Evolutionary conservation across 2,329 filamentous ascomycete genomes (phyloP).

Genomic region (Aspergillus caelatus): DNA sequence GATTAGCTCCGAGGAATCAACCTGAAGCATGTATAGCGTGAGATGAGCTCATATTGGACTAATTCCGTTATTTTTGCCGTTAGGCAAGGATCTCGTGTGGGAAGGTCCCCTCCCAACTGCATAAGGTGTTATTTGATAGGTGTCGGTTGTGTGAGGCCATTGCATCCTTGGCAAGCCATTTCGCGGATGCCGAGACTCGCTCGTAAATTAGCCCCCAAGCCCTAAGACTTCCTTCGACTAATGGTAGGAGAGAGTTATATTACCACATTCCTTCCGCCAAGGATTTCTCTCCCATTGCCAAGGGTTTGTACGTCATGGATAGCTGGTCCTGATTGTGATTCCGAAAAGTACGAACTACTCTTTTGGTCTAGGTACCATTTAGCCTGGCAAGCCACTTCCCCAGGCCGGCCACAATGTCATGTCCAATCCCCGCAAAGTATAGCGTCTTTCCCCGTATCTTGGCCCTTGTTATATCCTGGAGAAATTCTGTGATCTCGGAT

Average conservation of each 20-base stretch:
- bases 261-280: slow-evolving; percentile 10
- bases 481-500: slow-evolving; percentile 22
- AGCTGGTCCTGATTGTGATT: slow-evolving; percentile 3
- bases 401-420: slow-evolving; percentile 12
- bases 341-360: not conserved
- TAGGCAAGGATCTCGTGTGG: not conserved
- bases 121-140: too few species aligned
- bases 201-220: not conserved
- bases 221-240: not conserved
- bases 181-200: not conserved
- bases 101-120: too few species aligned
- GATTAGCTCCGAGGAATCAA: not conserved
- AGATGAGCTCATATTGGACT: not conserved
- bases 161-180: not conserved
- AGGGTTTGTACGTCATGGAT: slow-evolving; percentile 12
- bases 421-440: slow-evolving; percentile 19
- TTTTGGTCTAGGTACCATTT: slow-evolving; percentile 12
- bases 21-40: not conserved
- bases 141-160: not conserved
- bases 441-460: slow-evolving; percentile 28
- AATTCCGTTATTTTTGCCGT: not conserved
- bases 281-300: slow-evolving; percentile 12
- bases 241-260: not conserved
- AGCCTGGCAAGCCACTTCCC: slow-evolving; percentile 16
- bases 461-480: slow-evolving; percentile 21